Base-by-base conservation (phyloP, 1,139 yeast species). In the Geotrichum cucujoidarum region DNA sequence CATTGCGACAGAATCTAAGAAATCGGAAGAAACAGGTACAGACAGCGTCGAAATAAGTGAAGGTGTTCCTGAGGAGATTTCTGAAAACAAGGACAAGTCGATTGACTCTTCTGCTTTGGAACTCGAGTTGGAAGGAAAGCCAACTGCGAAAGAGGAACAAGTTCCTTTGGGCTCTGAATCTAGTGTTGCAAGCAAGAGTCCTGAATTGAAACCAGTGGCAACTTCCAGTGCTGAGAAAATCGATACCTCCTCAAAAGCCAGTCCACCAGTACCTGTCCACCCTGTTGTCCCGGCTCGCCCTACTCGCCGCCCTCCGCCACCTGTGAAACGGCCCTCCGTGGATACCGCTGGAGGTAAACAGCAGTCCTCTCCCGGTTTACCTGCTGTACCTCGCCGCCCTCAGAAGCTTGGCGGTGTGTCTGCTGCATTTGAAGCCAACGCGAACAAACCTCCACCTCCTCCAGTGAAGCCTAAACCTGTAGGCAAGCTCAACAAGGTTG, bases 401-500 rank as follows among this genome's bases (percentile, higher is more conserved):
- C 33, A 40, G 11, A 40, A 41, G 10, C 37, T 46, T 11, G 24
- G 38, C n/a, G 35, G 40, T 13, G 33, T 25, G n/a, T 44, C 42
- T 18, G 22, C 37, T 3, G 29, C 33, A 16, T 45, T 45, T 42
- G 47, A 45, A 22, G 30, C 27, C 22, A 44, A 41, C n/a, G 25
- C 36, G 4, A 17, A 25, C 13, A 18, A 20, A 21, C 22, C 40
- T 6, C 48, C 51, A 16, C 24, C 47, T 4, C 42, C 47, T 13
- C 42, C 48, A 4, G 18, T 45, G 18, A 50, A 45, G 35, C 53
- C 53, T 3, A 50, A 50, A 29, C 48, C 48, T 8, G 51, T 49
- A 32, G 40, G 45, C 27, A 40, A 47, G 40, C 29, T 34, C 4
- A 32, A 34, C 22, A 57, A 62, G 25, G 56, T 66, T 20, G 67